A percentile compares a stretch with the other conserved stretches of the same genome.
These are phyloP conservation scores for Talinum fruticosum DNA, from an alignment of 148 eudicot species.

Conservation along the genomic window DNA sequence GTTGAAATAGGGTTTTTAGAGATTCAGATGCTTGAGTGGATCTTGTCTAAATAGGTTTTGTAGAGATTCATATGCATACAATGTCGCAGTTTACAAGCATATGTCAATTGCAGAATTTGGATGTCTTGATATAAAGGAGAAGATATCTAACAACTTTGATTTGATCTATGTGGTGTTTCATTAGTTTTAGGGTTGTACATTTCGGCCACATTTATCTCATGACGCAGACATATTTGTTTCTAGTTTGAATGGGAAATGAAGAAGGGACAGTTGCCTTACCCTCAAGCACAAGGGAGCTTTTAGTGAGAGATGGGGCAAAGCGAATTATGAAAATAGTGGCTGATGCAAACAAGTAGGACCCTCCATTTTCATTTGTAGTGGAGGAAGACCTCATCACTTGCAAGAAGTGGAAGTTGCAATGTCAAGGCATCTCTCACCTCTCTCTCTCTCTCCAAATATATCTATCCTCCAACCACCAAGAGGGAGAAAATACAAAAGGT, in stretches of 20 bases:
- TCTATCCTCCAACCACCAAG: not conserved
- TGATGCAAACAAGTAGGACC: not conserved
- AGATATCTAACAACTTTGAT: not conserved
- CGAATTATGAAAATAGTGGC: conserved; percentile 1
- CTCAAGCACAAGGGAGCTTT: conserved; percentile 9
- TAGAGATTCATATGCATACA: not conserved
- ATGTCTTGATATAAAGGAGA: not conserved
- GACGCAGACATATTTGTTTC: conserved; percentile 10
- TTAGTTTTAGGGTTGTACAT: not conserved
- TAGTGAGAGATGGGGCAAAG: not conserved
- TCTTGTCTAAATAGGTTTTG: no score
- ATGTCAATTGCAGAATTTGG: not conserved
- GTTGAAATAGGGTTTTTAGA: no score
- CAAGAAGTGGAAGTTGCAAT: not conserved
- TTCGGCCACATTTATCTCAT: conserved; percentile 2
- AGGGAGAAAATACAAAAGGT: no score
- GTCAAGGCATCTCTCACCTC: conserved; percentile 8
- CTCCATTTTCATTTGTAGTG: conserved; percentile 1
- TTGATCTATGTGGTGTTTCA: not conserved
- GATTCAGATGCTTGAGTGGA: no score
- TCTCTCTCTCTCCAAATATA: not conserved
- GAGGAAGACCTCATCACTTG: not conserved
- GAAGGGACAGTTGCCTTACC: conserved; percentile 16
- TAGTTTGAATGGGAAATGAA: not conserved
- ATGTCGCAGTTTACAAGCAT: not conserved